Base-by-base conservation (phyloP, 148 eudicot species). In the Beta vulgaris region DNA sequence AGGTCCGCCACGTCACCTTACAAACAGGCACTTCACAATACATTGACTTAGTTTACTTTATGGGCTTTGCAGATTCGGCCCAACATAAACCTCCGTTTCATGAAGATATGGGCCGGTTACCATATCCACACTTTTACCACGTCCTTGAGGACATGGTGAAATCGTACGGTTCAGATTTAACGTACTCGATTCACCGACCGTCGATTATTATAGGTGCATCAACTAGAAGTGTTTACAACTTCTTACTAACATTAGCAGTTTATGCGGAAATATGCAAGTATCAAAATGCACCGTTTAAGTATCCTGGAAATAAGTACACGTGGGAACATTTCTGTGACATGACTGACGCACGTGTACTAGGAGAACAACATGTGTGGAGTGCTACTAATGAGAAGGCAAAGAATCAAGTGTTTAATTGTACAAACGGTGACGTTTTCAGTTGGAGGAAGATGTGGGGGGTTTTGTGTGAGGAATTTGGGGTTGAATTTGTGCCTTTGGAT, bases 301-400 rank as follows among this genome's bases (percentile, higher is more conserved):
- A 68, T 31, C 80, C 85, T 0, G 88, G 88, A 1, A 72, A 13
- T 4, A 58, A 34, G 46, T 81, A 65, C 57, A 78, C 88, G 39
- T 87, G 85, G 86, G 83, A 82, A 29, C 81, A 84, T 25, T 81
- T 79, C 23, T 79, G 78, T 21, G 88, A 81, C 51, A 58, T 81
- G 67, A 70, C 80, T 0, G 91, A 87, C 63, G 62, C 84, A 4
- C 80, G 86, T 34, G 68, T 87, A 34, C n/a, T 85, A 2, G 91
- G 88, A 0, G 88, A 85, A 46, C 91, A 87, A 36, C 86, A 83
- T 4, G 73, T 85, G 12, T 87, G 91, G 91, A 84, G 85, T 0
- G 86, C 91, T 0, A 66, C 73, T 0, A 76, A 67, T 0, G 71
- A 76, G 0, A 10, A 34, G 13, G 87, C 85, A 0, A 78, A 80